These are phyloP conservation scores for Penicillium sp. DNA, from an alignment of 2,329 filamentous ascomycete species.

Conservation along the genomic window DNA sequence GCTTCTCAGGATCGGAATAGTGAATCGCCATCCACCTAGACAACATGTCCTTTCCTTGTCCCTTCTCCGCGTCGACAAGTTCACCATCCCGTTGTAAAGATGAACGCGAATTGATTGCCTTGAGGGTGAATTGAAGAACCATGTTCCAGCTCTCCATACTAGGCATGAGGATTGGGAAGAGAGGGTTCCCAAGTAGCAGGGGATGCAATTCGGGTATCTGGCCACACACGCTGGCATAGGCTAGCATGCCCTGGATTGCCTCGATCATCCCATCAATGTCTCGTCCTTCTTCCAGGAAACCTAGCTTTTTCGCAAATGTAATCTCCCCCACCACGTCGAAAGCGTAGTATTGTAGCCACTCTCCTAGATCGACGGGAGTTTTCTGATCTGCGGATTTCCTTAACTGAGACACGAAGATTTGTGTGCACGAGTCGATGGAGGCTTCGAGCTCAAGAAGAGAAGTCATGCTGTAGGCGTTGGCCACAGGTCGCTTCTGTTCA, in stretches of 20 bases:
- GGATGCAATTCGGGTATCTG: slow-evolving; percentile 28
- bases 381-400: slow-evolving; percentile 9
- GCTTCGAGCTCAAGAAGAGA: slow-evolving; percentile 26
- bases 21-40: slow-evolving; percentile 29
- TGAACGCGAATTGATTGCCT: slow-evolving; percentile 28
- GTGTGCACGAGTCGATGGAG: slow-evolving; percentile 25
- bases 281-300: slow-evolving; percentile 40
- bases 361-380: slow-evolving; percentile 10
- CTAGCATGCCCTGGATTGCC: slow-evolving; percentile 27
- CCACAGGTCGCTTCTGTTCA: slow-evolving; percentile 18
- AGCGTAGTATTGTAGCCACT: slow-evolving; percentile 33
- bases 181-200: slow-evolving; percentile 27
- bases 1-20: slow-evolving; percentile 23
- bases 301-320: slow-evolving; percentile 41
- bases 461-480: slow-evolving; percentile 28
- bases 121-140: slow-evolving; percentile 32
- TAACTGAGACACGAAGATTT: slow-evolving; percentile 17
- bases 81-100: slow-evolving; percentile 26
- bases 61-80: slow-evolving; percentile 17
- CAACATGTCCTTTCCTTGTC: slow-evolving; percentile 29
- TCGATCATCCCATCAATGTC: slow-evolving; percentile 39
- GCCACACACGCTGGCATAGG: slow-evolving; percentile 28
- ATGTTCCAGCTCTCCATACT: slow-evolving; percentile 36
- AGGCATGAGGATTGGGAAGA: slow-evolving; percentile 30
- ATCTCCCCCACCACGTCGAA: slow-evolving; percentile 43